These are phyloP conservation scores for Pseudogymnoascus sp. DNA, from an alignment of 2,329 filamentous ascomycete genomes.

Conservation along the genomic window DNA sequence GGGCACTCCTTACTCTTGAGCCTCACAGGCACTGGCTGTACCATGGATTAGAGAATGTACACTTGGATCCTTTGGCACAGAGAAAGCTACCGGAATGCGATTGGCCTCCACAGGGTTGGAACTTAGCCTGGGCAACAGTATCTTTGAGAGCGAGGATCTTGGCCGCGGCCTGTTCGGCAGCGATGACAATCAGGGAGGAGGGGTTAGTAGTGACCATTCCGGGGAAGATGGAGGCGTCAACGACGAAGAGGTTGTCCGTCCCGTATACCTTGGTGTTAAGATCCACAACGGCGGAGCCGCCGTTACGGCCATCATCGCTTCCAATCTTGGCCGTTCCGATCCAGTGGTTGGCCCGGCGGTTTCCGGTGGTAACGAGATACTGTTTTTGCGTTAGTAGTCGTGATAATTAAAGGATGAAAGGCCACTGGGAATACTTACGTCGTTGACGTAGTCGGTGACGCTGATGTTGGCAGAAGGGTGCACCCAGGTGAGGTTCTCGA, in stretches of 20 bases:
- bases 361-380: slow-evolving; percentile 25
- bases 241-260: slow-evolving; percentile 59
- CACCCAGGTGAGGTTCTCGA: slow-evolving; percentile 46
- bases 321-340: slow-evolving; percentile 54
- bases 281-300: slow-evolving; percentile 53
- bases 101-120: neutral
- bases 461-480: slow-evolving; percentile 44
- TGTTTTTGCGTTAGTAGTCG: slow-evolving; percentile 11
- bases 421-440: slow-evolving; percentile 29
- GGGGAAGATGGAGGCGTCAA: slow-evolving; percentile 61
- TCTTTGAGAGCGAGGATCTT: slow-evolving; percentile 37
- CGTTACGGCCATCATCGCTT: slow-evolving; percentile 42
- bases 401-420: neutral
- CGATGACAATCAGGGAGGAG: slow-evolving; percentile 54
- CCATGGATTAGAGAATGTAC: slow-evolving; percentile 8
- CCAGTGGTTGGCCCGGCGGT: slow-evolving; percentile 41
- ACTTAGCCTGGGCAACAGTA: neutral
- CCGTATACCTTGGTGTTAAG: slow-evolving; percentile 55
- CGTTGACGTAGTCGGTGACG: slow-evolving; percentile 47
- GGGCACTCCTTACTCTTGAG: neutral
- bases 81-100: slow-evolving; percentile 2
- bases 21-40: slow-evolving; percentile 10
- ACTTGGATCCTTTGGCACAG: neutral
- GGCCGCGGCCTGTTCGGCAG: slow-evolving; percentile 50
- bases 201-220: slow-evolving; percentile 62